Base-by-base conservation (phyloP, 2,329 filamentous ascomycete species). In the Tolypocladium guangdongense region DNA sequence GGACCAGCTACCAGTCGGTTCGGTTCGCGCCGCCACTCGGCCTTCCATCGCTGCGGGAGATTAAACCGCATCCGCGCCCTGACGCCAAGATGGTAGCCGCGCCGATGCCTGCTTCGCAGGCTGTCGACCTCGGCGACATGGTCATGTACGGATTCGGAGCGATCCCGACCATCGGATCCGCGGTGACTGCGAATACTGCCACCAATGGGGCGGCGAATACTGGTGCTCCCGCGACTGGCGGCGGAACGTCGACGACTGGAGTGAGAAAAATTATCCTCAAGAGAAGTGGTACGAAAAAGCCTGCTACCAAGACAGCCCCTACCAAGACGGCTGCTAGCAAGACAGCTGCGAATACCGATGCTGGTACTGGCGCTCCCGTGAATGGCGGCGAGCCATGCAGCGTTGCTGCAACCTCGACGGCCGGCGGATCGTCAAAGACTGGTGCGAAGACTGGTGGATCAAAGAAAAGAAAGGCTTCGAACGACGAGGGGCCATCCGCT, bases 131-230 rank as follows among this genome's bases (percentile, higher is more conserved):
- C 7, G 41, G 52, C 24, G 48, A 50, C 33, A 18, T 58, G 36
- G 50, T 47, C 33, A 50, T 59, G 55, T 57, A 38, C 49, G 58
- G 58, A 32, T 60, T 59, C 36, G 58, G 55, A 10, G 58, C 58
- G 30, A 60, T 60, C 22, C 55, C 57, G 12, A 60, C 56, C 11
- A 54, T 59, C 3, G 55, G 52, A 36, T 53, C 50, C 12, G 52
- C 50, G 16, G 10, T 52, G 22, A 32, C 51, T 33, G 33, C 46
- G 35, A 52, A 52, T 22, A 54, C 24, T 36, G 33, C 54, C 54
- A 22, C 47, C 53, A 22, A 57, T 55, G 45, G 47, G 24, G 14
- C 24, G 35, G 14, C 35, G 12, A 16, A 22, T 43, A 16, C 39
- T 43, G 22, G 12, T 24, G 12, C 22, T 45, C 39, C 22, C 20